Conservation (phyloP, 2,329 filamentous ascomycete genomes). For the Colletotrichum tamarilloi region DNA sequence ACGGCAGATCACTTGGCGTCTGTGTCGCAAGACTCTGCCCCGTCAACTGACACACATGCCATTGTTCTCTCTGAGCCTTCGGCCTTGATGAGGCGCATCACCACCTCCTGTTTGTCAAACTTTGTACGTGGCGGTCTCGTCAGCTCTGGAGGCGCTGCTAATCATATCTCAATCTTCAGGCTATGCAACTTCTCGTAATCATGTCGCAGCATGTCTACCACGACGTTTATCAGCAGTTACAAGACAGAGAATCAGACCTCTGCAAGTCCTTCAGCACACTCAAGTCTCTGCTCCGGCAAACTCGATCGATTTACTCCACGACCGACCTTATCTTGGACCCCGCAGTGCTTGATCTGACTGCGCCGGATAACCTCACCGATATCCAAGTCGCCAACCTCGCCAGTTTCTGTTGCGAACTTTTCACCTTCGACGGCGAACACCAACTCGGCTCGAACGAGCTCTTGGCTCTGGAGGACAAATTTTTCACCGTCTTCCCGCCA, state of each 20-base stretch:
- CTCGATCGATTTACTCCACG: constrained; percentile 47
- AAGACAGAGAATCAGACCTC: constrained; percentile 47
- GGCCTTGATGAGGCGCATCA: constrained; percentile 51
- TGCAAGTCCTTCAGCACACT: constrained; percentile 46
- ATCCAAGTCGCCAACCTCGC: constrained; percentile 62
- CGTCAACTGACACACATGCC: constrained; percentile 38
- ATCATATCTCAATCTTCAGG: constrained; percentile 40
- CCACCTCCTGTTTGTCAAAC: constrained; percentile 52
- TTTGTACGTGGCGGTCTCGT: constrained; percentile 47
- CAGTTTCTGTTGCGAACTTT: constrained; percentile 52
- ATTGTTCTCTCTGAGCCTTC: constrained; percentile 50
- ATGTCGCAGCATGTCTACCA: constrained; percentile 51
- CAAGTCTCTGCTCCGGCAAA: constrained; percentile 46
- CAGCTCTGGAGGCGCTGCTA: constrained; percentile 31
- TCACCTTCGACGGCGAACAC: constrained; percentile 55
- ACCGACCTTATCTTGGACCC: constrained; percentile 46
- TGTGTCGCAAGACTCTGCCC: constrained; percentile 36
- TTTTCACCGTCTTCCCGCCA: constrained; percentile 54
- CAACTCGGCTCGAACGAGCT: constrained; percentile 47
- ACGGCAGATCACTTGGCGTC: constrained; percentile 25
- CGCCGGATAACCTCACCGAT: constrained; percentile 47
- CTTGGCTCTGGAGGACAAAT: constrained; percentile 56
- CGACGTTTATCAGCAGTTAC: constrained; percentile 47
- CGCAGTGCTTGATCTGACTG: constrained; percentile 43
- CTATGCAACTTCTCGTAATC: constrained; percentile 51